Conservation (phyloP, 352 stramenopile genomes). For the Globisporangium nodosum region DNA sequence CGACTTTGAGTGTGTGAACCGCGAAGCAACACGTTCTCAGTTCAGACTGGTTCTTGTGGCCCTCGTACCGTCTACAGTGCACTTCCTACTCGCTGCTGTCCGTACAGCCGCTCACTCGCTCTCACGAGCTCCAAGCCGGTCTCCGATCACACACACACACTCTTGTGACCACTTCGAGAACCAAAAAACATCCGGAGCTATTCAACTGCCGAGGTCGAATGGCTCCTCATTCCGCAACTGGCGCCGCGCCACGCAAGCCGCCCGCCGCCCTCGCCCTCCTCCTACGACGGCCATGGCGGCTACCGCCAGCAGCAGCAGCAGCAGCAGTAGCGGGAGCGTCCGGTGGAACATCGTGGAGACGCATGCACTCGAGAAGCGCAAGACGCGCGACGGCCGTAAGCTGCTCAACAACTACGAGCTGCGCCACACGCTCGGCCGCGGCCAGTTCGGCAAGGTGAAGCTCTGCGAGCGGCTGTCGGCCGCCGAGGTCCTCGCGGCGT, state of each 20-base stretch:
- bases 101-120: no score
- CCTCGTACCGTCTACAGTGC: no score
- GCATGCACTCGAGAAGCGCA: constrained; percentile 34
- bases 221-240: not conserved
- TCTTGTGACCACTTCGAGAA: no score
- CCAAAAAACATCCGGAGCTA: no score
- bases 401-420: constrained; percentile 81
- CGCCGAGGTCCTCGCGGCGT: not conserved
- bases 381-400: constrained; percentile 43
- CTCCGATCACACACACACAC: no score
- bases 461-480: constrained; percentile 58
- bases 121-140: no score
- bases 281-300: not conserved
- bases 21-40: not conserved
- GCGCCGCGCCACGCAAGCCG: not conserved
- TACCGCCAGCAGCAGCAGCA: not conserved
- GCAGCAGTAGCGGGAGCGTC: not conserved
- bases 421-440: constrained; percentile 61
- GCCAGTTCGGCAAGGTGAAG: constrained; percentile 85
- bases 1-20: no score
- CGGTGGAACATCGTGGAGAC: constrained; percentile 74
- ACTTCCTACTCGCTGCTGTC: no score
- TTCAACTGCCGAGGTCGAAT: no score
- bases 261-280: no score
- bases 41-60: no score